Conservation (phyloP, 108 stramenopile species). For the Parietichytrium sp. region DNA sequence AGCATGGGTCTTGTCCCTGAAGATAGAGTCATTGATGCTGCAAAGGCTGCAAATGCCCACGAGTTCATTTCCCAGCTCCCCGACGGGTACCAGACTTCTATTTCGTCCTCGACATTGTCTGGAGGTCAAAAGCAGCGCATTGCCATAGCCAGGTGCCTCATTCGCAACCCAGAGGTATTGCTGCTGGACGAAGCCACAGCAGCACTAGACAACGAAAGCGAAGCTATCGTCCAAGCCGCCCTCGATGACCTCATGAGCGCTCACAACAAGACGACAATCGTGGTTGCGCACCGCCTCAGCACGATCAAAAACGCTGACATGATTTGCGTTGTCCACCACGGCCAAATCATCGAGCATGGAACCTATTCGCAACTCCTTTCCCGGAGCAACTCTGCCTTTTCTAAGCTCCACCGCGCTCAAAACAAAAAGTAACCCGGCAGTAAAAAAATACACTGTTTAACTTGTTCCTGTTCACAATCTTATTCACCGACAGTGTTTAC, state of each 20-base stretch:
- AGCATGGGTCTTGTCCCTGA: too few species aligned
- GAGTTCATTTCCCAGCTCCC: slow-evolving; percentile 71
- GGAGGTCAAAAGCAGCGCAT: slow-evolving; percentile 53
- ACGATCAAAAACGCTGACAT: slow-evolving; percentile 55
- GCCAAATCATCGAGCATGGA: slow-evolving; percentile 45
- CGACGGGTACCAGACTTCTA: slow-evolving; percentile 68
- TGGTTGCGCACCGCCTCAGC: slow-evolving; percentile 55
- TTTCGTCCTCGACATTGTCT: slow-evolving; percentile 56
- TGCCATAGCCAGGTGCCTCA: slow-evolving; percentile 55
- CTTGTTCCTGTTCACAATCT: too few species aligned
- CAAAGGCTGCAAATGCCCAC: slow-evolving; percentile 61
- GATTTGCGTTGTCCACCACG: slow-evolving; percentile 51
- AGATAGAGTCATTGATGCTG: slow-evolving; percentile 65
- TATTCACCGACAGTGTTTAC: too few species aligned
- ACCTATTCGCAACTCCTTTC: slow-evolving; percentile 49
- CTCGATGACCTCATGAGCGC: slow-evolving; percentile 41
- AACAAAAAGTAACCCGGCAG: slow-evolving; percentile 47
- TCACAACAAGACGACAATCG: slow-evolving; percentile 50
- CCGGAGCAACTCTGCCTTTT: slow-evolving; percentile 27
- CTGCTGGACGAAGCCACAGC: slow-evolving; percentile 80
- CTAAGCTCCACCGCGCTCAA: slow-evolving; percentile 46
- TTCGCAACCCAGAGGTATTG: slow-evolving; percentile 73
- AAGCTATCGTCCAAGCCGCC: slow-evolving; percentile 53
- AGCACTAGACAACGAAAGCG: slow-evolving; percentile 55
- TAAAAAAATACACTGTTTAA: too few species aligned